Base-by-base conservation (phyloP, 1,139 yeast species). In the Pichia sp. region DNA sequence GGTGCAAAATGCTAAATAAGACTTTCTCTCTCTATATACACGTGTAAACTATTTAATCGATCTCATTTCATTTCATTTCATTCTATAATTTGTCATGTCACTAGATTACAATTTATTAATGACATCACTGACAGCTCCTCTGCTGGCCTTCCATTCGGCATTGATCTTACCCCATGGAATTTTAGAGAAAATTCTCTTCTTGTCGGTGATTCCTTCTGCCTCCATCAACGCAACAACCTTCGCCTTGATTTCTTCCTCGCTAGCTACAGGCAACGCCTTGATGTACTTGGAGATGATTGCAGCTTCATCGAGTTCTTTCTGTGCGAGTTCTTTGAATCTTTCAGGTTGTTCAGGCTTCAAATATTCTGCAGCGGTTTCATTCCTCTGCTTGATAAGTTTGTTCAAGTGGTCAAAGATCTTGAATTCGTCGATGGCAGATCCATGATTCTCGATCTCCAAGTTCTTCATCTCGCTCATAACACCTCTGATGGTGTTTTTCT, bases 1-100 rank as follows among this genome's bases (percentile, higher is more conserved):
- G 58, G 93, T 88, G 29, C 83, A 85, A 57, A 80, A 87, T 10
- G 93, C 82, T 27, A 65, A 69, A 35, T 39, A 38, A 28, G 28
- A 26, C 17, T 11, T 26, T 23, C n/a, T n/a, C n/a, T n/a, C 29
- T 34, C 29, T 33, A 18, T 24, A 29, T 27, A 25, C 11, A 14
- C 4, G 15, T 29, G 13, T 14, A 12, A 30, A 12, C 30, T 34
- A 34, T 34, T 12, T 26, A 30, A 23, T 17, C 10, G 26, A 23
- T 6, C 11, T 22, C 5, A 13, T 21, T 21, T 21, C 22, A 21
- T 21, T 21, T 9, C 26, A 21, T 10, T 14, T 20, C 6, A 11
- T 5, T 25, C 20, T 15, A 22, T 22, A n/a, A n/a, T n/a, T n/a
- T n/a, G n/a, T n/a, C n/a, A n/a, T n/a, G n/a, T n/a, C n/a, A n/a